Evolutionary conservation across 1,284 basidiomycete species (phyloP).

Genomic region (Clitocybe nebularis): DNA sequence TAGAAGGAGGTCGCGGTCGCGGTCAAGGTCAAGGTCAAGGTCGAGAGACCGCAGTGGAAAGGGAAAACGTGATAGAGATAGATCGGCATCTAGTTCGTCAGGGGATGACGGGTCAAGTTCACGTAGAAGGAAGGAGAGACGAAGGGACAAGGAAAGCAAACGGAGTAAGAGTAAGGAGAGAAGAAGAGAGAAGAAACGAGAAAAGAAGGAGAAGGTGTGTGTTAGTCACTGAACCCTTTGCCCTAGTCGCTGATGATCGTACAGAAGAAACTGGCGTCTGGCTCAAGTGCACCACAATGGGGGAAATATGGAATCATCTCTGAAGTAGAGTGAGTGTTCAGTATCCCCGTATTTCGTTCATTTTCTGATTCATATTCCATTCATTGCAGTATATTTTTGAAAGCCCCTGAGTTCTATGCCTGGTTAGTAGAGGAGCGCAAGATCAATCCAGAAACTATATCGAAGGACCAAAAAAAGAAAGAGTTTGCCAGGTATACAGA

Average conservation of each 20-base stretch:
- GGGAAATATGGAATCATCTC: conserved; percentile 85
- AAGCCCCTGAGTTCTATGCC: conserved; percentile 78
- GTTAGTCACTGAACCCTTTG: conserved; percentile 1
- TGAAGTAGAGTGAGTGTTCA: conserved; percentile 68
- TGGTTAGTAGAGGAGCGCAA: conserved; percentile 90
- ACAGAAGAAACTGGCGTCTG: conserved; percentile 54
- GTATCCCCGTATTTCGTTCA: neutral
- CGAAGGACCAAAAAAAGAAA: conserved; percentile 81
- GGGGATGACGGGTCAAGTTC: conserved; percentile 35
- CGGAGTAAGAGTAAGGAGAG: conserved; percentile 43
- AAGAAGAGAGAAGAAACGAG: conserved; percentile 63
- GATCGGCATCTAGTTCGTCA: conserved; percentile 32
- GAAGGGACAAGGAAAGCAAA: conserved; percentile 40
- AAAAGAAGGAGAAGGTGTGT: conserved; percentile 45
- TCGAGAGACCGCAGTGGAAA: conserved; percentile 28
- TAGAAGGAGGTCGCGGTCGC: conserved; percentile 30
- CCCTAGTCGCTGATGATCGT: too few species aligned
- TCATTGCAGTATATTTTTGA: conserved; percentile 67
- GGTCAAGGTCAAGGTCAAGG: conserved; percentile 37
- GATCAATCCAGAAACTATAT: conserved; percentile 81
- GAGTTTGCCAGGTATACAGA: conserved; percentile 78
- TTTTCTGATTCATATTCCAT: neutral
- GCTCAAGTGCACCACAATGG: conserved; percentile 65
- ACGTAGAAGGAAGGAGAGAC: conserved; percentile 45
- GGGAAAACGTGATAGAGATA: conserved; percentile 24